Evolutionary conservation across 2,329 filamentous ascomycete genomes (phyloP), one percentile per base, ranked within the genome.

Genomic region (Teratosphaeria viscida): DNA sequence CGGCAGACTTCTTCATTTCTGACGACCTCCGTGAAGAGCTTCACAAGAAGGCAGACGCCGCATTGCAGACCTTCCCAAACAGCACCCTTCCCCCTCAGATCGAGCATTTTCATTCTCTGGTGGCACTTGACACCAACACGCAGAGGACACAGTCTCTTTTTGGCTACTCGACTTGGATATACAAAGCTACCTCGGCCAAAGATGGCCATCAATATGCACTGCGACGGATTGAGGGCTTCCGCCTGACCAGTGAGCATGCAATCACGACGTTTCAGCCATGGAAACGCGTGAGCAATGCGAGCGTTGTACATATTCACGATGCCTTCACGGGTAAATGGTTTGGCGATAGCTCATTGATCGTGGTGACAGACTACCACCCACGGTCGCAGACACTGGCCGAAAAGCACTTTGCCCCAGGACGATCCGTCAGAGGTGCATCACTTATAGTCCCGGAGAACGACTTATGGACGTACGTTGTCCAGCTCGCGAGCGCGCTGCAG

Each of bases 251-350:
- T 68, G 92, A 95, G 68, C 87, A 90, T 66, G 89, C 92, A 3
- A 95, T 97, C 57, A 83, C 88, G 60, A 85, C 88, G 1, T 88
- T 94, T 59, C 90, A 92, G 67, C 86, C 89, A 11, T 99, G 94
- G 94, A 92, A 92, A 70, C 85, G 88, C 60, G 83, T 99, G 55
- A 82, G 84, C 69, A 92, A 87, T 68, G 88, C 86, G 59, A 90
- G 85, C 64, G 84, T 97, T 23, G 92, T 97, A 34, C 88, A 87
- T 0, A 84, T 95, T 8, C 86, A 95, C 68, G 91, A 96, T 74
- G 90, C 90, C 0, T 99, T 99, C 69, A 99, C 94, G 0, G 95
- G 90, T 12, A 82, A 91, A 62, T 89, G 88, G 29, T 99, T 99
- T 73, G 90, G 90, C 59, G 94, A 97, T 72, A 95, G 90, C 74